Evolutionary conservation across 129 eudicot species (phyloP), one percentile per base, ranked within the genome.

Genomic region (Sambucus nigra): DNA sequence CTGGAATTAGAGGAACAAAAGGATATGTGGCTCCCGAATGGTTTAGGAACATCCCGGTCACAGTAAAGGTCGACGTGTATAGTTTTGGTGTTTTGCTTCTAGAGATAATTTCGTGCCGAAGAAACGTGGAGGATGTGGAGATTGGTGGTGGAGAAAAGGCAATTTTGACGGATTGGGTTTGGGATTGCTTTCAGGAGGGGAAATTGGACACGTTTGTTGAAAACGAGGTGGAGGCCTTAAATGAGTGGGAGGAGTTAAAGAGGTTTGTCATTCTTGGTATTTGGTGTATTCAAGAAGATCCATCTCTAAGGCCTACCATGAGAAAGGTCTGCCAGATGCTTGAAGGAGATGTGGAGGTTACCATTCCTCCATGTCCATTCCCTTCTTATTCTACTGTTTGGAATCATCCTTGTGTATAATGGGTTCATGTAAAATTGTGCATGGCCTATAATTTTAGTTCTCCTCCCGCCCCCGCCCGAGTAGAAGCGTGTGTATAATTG

Each of bases 281-380:
- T 17, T 84, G 80, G 84, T n/a, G n/a, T n/a, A n/a, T n/a, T n/a
- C n/a, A n/a, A n/a, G n/a, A n/a, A n/a, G n/a, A n/a, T n/a, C n/a
- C n/a, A n/a, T n/a, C n/a, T n/a, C n/a, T n/a, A n/a, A n/a, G 85
- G 68, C 85, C 91, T n/a, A 53, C 65, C 13, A 81, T 81, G 81
- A 77, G 66, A 59, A 56, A 48, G 29, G 76, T 77, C 22, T n/a
- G 23, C 10, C 78, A 63, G 41, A 77, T 81, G 78, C 75, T 77
- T 24, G 81, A 81, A 60, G 81, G 81, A 49, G 51, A 48, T 54
- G 25, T 73, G 21, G 69, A 69, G 31, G 77, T 75, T 16, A 10
- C 72, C 2, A 6, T 25, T 21, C 88, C 83, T 28, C 67, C 77
- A 48, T 50, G 64, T 47, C 83, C 83, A 0, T 55, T 2, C 40